Base-by-base conservation (phyloP, 495 filamentous ascomycete species). In the Pseudoneurospora amorphoporcata region DNA sequence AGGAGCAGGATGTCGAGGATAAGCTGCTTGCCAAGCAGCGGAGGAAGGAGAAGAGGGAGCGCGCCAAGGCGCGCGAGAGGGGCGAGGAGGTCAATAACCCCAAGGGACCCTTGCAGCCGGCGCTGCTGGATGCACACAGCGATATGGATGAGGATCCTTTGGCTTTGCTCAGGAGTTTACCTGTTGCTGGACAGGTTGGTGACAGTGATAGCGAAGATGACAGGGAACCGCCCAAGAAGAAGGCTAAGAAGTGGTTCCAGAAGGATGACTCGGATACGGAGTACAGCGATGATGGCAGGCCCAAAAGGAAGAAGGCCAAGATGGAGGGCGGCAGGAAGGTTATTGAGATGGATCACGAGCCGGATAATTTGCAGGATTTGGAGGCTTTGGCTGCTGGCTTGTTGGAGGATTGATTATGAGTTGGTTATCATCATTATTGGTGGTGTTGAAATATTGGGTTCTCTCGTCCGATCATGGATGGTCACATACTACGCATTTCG, bases 281-380 rank as follows among this genome's bases (percentile, higher is more conserved):
- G 35, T 78, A 77, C 4, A 69, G 74, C 19, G 73, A 68, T 72
- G 83, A 79, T 72, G 79, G 83, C 12, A 81, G 83, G 68, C 82
- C 85, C 68, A 79, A 83, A 76, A 78, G 82, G 68, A 77, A 80
- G 74, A 86, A 73, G 79, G 84, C 81, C 70, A 76, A 75, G 69
- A 82, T 80, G 77, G 87, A 85, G 80, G 78, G 79, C 4, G 75
- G 75, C 65, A 85, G 79, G 74, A 86, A 82, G 77, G 83, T 88
- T 68, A 85, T 87, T 74, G 83, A 87, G 75, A 84, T 86, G 73
- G 84, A 84, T 35, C 82, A 88, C 47, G 89, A 91, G 81, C 92
- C 93, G 71, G 89, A 94, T 81, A 97, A 91, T 35, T 81, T 97
- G 83, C 92, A 95, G 77, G 93, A 97, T 86, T 83, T 97, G 79